These are phyloP conservation scores for Boletellus ananiceps DNA, from an alignment of 768 basidiomycete genomes.

Conservation along the genomic window DNA sequence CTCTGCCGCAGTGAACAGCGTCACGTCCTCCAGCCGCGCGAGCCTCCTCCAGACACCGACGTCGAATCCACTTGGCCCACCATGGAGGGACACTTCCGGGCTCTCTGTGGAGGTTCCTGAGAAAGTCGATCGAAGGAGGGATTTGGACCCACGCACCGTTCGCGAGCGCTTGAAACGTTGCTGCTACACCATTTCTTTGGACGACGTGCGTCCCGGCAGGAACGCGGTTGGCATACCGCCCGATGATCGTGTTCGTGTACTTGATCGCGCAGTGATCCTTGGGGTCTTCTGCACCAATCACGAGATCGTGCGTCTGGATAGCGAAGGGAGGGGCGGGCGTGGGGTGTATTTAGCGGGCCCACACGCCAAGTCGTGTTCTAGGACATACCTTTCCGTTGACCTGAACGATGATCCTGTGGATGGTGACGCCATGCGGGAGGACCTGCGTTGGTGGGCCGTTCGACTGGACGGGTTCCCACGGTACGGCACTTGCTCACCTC, in stretches of 20 bases:
- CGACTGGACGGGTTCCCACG: neutral
- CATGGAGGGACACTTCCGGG: constrained; percentile 62
- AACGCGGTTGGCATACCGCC: constrained; percentile 69
- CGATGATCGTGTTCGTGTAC: constrained; percentile 71
- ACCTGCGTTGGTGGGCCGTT: constrained; percentile 36
- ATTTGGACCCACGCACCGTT: constrained; percentile 27
- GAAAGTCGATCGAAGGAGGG: neutral
- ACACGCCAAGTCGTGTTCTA: too few relatives aligned
- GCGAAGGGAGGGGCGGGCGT: neutral
- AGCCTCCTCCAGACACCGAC: constrained; percentile 48
- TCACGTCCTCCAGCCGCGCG: constrained; percentile 32
- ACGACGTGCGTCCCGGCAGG: constrained; percentile 53
- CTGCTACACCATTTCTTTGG: constrained; percentile 48
- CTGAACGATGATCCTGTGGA: constrained; percentile 64
- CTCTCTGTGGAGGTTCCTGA: constrained; percentile 33
- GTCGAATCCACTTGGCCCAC: constrained; percentile 67
- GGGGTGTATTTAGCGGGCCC: too few relatives aligned
- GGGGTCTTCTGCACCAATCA: constrained; percentile 67
- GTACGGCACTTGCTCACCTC: constrained; percentile 41
- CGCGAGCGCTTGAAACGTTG: constrained; percentile 41
- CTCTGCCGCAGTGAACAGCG: constrained; percentile 57
- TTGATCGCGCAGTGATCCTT: constrained; percentile 54
- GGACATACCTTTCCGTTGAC: constrained; percentile 54
- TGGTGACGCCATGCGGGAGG: constrained; percentile 61
- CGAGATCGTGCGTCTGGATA: constrained; percentile 65